Evolutionary conservation across 495 filamentous ascomycete genomes (phyloP).

Genomic region (Lophiotrema nucula): DNA sequence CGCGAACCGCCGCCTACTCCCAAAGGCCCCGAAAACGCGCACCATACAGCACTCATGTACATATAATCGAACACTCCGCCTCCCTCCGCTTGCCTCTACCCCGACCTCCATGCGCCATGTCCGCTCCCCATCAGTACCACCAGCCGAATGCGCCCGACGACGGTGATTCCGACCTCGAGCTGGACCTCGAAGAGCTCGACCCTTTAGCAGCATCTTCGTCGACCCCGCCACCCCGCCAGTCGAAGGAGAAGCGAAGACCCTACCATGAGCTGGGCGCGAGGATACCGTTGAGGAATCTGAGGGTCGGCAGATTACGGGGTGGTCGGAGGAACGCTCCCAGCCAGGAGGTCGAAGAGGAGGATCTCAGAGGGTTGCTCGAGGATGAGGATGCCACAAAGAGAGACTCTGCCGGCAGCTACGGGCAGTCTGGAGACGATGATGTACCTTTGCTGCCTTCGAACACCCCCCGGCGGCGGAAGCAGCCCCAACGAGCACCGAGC

Average conservation of each 20-base stretch:
- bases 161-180: constrained; percentile 38
- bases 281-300: constrained; percentile 43
- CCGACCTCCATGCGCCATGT: constrained; percentile 38
- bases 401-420: constrained; percentile 33
- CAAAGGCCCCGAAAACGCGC: not conserved
- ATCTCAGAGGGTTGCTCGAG: constrained; percentile 34
- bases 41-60: too few species aligned
- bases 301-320: constrained; percentile 35
- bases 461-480: constrained; percentile 2
- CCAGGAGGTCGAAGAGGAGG: constrained; percentile 35
- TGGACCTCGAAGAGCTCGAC: constrained; percentile 45
- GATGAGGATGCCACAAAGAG: constrained; percentile 36
- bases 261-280: constrained; percentile 35
- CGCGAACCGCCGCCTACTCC: constrained; percentile 5
- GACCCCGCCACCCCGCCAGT: constrained; percentile 20
- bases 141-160: constrained; percentile 36
- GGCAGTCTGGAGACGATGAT: constrained; percentile 37
- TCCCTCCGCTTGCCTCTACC: not conserved
- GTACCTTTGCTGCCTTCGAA: constrained; percentile 35
- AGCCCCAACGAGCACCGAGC: constrained; percentile 18
- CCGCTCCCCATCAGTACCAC: constrained; percentile 37
- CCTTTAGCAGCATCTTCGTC: constrained; percentile 31
- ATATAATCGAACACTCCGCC: not conserved
- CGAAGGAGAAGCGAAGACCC: constrained; percentile 22
- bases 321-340: constrained; percentile 15